Conservation (phyloP, 2,329 filamentous ascomycete genomes). For the Byssochlamys sp. region DNA sequence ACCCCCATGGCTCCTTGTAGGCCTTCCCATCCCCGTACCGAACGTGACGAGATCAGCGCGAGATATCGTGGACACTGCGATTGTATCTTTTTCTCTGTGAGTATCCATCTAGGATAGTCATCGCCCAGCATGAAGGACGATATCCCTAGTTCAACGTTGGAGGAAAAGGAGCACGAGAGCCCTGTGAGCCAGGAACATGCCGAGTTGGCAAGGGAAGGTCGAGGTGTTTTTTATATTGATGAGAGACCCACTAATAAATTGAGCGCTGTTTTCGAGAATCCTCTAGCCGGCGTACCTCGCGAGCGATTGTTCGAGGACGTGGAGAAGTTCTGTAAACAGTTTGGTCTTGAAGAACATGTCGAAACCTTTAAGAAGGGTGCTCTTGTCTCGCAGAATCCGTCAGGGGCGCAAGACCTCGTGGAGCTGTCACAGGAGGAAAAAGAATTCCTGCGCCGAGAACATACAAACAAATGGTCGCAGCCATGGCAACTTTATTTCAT, state of each 20-base stretch:
- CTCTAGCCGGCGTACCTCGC: constrained; percentile 44
- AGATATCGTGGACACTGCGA: not conserved
- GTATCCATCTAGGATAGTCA: not conserved
- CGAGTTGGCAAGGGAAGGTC: constrained; percentile 7
- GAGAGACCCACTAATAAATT: constrained; percentile 15
- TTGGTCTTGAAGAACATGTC: constrained; percentile 40
- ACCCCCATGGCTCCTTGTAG: not conserved
- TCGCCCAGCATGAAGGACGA: not conserved
- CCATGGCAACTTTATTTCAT: constrained; percentile 42
- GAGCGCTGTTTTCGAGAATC: constrained; percentile 42
- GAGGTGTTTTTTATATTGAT: constrained; percentile 17
- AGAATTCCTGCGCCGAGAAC: constrained; percentile 33
- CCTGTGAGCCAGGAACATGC: constrained; percentile 2
- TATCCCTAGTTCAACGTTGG: not conserved
- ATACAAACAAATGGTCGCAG: constrained; percentile 42
- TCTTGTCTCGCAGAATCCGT: constrained; percentile 43
- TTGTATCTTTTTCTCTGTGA: not conserved
- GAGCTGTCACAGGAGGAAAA: constrained; percentile 40
- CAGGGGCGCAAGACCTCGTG: constrained; percentile 39
- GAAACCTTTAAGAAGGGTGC: constrained; percentile 45
- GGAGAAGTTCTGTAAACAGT: constrained; percentile 43
- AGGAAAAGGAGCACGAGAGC: constrained; percentile 1
- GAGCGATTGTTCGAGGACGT: constrained; percentile 47
- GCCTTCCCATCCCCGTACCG: not conserved
- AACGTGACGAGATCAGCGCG: not conserved